A percentile compares a stretch with the other conserved stretches of the same genome.
Conservation (phyloP, 176 grass and related monocot species). For the Musa itinerans region DNA sequence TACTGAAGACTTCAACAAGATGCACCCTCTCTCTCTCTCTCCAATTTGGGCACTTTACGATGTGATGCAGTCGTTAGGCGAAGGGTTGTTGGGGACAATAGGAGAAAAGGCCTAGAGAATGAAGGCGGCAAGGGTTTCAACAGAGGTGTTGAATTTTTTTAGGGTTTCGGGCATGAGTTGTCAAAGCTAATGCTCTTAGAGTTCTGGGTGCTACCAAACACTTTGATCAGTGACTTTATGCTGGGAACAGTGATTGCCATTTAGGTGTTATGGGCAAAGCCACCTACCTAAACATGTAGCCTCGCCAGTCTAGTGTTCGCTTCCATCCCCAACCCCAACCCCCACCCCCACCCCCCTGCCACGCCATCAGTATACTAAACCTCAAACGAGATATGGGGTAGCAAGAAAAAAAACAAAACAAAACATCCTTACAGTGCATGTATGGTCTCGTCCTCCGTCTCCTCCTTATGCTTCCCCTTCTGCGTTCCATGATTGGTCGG, state of each 20-base stretch:
- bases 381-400: background rate
- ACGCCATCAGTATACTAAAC: constrained; percentile 24
- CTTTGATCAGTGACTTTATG: constrained; percentile 49
- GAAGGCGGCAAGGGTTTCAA: background rate
- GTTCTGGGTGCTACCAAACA: constrained; percentile 33
- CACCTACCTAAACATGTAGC: constrained; percentile 33
- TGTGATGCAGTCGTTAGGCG: background rate
- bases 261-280: constrained; percentile 50
- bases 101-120: constrained; percentile 29
- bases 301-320: constrained; percentile 20
- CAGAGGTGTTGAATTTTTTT: constrained; percentile 5
- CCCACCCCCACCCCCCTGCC: too few species aligned
- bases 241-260: constrained; percentile 26
- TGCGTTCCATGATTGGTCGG: constrained; percentile 9
- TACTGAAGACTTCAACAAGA: background rate
- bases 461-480: background rate
- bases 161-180: constrained; percentile 21
- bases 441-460: too few species aligned
- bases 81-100: constrained; percentile 20
- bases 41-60: background rate
- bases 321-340: constrained; percentile 32
- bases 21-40: background rate
- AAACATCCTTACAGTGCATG: background rate
- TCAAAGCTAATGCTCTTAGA: constrained; percentile 26
- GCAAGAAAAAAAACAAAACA: background rate